Evolutionary conservation across 176 grass and related monocot genomes (phyloP), one percentile per base, ranked within the genome.

Genomic region (Oryza nivara): DNA sequence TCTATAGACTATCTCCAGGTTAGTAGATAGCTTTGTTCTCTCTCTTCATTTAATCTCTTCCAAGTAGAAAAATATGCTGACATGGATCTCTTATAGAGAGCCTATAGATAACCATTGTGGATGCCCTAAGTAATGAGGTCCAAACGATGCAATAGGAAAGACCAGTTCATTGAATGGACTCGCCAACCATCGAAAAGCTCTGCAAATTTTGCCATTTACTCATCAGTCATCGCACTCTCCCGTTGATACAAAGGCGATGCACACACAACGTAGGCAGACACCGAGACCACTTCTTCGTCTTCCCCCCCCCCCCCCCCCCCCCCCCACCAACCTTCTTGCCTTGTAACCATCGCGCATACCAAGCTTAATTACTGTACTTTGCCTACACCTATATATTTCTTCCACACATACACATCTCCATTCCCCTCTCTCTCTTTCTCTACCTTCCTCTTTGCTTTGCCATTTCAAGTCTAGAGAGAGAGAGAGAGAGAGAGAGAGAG

Each of bases 341-440:
- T 89, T 54, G 88, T 76, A 89, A 85, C 54, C 23, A 88, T 88
- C 86, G 54, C 48, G 12, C 68, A 28, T 19, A 65, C 41, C 43
- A 23, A 66, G 58, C 43, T 22, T 23, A 7, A 32, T 32, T 32
- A 32, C 30, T 3, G 1, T 14, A 36, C 35, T 36, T 36, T 36
- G 35, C 35, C 36, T 38, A 28, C 60, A 19, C 32, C 54, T 71
- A 85, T 78, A 85, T 85, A 85, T 69, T 3, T 25, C 17, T 67
- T 32, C 20, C 11, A 34, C 32, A 26, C 66, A 20, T n/a, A 35
- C 66, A 30, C 67, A 41, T 26, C 3, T 15, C 0, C 13, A 0
- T 32, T 32, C 30, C 30, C 30, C 44, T 61, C 58, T 60, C 56
- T 60, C 56, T 32, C 0, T 0, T 43, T 25, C 44, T 6, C 72